These are phyloP conservation scores for Aegilops umbellulata DNA, from an alignment of 176 grass and related monocot species.

Conservation along the genomic window DNA sequence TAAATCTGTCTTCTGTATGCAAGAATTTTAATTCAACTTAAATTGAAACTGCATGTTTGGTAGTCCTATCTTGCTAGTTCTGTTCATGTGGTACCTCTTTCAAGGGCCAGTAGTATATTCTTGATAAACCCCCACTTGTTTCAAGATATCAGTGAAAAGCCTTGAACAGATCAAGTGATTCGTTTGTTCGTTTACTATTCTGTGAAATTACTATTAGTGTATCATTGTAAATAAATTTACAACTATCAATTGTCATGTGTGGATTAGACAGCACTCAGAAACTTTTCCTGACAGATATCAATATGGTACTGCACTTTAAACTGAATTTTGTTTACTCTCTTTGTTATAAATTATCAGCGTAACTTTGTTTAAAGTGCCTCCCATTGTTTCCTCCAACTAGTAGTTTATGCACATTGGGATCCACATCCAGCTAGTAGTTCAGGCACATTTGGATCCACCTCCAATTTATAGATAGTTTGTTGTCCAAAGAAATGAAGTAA, in stretches of 20 bases:
- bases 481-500: background rate
- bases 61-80: background rate
- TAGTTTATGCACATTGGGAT: constrained; percentile 1
- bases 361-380: no score
- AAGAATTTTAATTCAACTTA: background rate
- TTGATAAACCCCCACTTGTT: background rate
- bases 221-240: background rate
- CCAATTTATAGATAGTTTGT: constrained; percentile 1
- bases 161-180: background rate
- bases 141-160: background rate
- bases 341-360: background rate
- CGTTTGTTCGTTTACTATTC: constrained; percentile 1
- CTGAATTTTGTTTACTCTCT: background rate
- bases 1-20: background rate
- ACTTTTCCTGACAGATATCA: background rate
- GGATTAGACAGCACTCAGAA: background rate
- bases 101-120: background rate
- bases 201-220: background rate
- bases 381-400: background rate
- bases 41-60: background rate
- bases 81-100: background rate
- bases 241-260: background rate
- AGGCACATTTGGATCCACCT: background rate
- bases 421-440: no score
- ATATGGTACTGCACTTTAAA: background rate